Percentiles rank a stretch among this genome's conserved stretches.
phyloP scores from a whole-genome alignment of 2,329 filamentous ascomycete genomes.

The Phyllachora maydis region DNA sequence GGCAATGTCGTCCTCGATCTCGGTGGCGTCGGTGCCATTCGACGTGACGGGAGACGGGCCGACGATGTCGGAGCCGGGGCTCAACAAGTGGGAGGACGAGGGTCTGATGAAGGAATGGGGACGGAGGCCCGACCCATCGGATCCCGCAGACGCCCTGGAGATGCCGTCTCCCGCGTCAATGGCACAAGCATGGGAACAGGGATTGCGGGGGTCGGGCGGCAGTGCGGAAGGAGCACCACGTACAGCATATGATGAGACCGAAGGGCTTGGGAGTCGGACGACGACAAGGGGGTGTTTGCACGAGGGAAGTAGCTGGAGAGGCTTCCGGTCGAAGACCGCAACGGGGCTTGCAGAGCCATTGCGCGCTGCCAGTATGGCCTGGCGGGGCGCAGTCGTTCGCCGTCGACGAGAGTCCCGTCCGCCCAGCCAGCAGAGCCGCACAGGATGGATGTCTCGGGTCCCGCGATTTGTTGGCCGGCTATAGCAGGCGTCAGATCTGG shows the following conservation, averaged over 20 bases:
- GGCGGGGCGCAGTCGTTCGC: slow-evolving; percentile 1
- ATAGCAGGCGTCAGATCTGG: too few species aligned
- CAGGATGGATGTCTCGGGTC: too few species aligned
- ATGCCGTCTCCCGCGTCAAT: slow-evolving; percentile 4
- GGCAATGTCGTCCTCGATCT: slow-evolving; percentile 59
- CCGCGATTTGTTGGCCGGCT: too few species aligned
- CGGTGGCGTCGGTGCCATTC: slow-evolving; percentile 63
- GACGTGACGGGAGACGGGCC: slow-evolving; percentile 74
- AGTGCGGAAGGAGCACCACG: slow-evolving; percentile 10
- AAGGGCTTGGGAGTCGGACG: slow-evolving; percentile 26
- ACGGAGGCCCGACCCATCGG: slow-evolving; percentile 26
- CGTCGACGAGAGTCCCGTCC: slow-evolving; percentile 1
- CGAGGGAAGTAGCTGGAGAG: slow-evolving; percentile 30
- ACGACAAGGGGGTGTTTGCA: slow-evolving; percentile 32
- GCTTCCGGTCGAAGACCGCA: slow-evolving; percentile 40
- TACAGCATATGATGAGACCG: slow-evolving; percentile 30
- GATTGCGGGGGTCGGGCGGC: background rate
- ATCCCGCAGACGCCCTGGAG: slow-evolving; percentile 19
- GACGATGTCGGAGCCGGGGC: slow-evolving; percentile 47
- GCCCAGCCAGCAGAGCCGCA: background rate
- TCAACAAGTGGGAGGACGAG: slow-evolving; percentile 27
- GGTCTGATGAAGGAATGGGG: slow-evolving; percentile 26
- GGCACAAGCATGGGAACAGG: slow-evolving; percentile 1
- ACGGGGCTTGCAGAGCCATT: slow-evolving; percentile 42
- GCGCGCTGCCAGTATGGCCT: slow-evolving; percentile 6